These are phyloP conservation scores for Forsythia suspensa DNA, from an alignment of 257 asterid species.

Conservation along the genomic window DNA sequence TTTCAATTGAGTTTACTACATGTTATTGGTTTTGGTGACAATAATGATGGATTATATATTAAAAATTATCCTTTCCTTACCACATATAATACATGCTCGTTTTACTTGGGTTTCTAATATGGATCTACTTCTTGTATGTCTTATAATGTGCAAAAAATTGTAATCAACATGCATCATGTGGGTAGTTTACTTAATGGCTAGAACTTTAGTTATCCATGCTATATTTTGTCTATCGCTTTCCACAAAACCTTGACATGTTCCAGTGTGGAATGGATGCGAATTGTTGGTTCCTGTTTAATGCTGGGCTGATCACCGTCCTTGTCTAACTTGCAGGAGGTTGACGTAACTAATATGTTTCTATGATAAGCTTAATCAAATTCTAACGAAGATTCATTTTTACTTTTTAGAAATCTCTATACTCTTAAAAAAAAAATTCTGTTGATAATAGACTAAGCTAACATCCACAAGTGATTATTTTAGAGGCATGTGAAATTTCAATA, in stretches of 20 bases:
- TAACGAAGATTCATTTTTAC: neutral
- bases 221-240: neutral
- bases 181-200: neutral
- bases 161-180: neutral
- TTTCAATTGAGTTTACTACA: neutral
- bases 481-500: neutral
- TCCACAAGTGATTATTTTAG: neutral
- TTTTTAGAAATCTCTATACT: neutral
- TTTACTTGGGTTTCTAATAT: neutral
- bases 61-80: neutral
- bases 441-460: neutral
- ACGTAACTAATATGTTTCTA: neutral
- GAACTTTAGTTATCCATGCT: neutral
- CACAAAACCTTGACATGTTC: neutral
- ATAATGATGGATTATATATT: constrained; percentile 3
- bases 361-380: neutral
- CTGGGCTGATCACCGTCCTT: neutral
- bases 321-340: neutral
- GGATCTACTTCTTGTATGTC: neutral
- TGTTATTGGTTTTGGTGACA: neutral
- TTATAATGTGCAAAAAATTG: neutral
- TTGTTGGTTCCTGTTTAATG: neutral
- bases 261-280: neutral
- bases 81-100: neutral
- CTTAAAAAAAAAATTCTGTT: too few species aligned